Evolutionary conservation across 2,329 filamentous ascomycete species (phyloP).

Genomic region (Fusarium sp.): DNA sequence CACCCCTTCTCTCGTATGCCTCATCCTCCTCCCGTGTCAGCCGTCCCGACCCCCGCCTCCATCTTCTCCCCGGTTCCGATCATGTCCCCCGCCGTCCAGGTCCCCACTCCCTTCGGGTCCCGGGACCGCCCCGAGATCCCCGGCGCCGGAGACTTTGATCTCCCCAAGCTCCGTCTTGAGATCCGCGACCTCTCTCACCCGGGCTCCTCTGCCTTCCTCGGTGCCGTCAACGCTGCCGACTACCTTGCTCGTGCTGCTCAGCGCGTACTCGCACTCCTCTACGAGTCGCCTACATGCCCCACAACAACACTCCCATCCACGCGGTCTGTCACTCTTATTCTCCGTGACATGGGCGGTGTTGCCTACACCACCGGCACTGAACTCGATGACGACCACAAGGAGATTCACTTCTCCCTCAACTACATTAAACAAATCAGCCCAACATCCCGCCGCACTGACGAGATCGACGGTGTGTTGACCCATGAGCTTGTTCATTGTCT

Average conservation of each 20-base stretch:
- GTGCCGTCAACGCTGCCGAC: conserved; percentile 70
- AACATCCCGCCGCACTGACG: conserved; percentile 59
- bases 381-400: conserved; percentile 88
- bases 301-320: conserved; percentile 69
- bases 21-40: conserved; percentile 39
- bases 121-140: conserved; percentile 30
- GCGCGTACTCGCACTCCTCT: conserved; percentile 79
- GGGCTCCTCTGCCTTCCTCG: conserved; percentile 76
- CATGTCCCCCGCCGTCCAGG: conserved; percentile 46
- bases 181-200: conserved; percentile 69
- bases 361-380: conserved; percentile 88
- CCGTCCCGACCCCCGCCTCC: conserved; percentile 38
- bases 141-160: conserved; percentile 48
- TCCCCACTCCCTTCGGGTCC: conserved; percentile 26
- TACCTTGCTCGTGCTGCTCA: conserved; percentile 73
- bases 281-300: conserved; percentile 60
- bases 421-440: conserved; percentile 72
- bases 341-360: conserved; percentile 84
- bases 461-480: conserved; percentile 85
- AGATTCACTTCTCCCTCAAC: conserved; percentile 86
- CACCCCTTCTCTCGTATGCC: conserved; percentile 33
- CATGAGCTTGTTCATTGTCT: conserved; percentile 97
- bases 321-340: conserved; percentile 85
- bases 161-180: conserved; percentile 70
- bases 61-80: conserved; percentile 38